Evolutionary conservation across 2,329 filamentous ascomycete species (phyloP), one percentile per base, ranked within the genome.

Genomic region (Fusarium concolor): DNA sequence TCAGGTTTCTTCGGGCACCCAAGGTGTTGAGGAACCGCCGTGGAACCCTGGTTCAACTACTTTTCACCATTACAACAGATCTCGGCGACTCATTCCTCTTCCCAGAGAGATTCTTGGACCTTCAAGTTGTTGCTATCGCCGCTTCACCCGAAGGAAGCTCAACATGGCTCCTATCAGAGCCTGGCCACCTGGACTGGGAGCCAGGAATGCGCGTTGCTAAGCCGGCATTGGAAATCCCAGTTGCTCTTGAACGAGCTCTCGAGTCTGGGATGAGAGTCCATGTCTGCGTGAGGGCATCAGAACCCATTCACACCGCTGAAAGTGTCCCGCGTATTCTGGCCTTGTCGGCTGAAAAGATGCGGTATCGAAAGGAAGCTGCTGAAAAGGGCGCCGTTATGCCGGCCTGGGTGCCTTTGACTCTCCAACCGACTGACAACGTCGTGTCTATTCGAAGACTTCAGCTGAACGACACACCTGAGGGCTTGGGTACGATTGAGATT

Each of bases 51-150:
- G 71, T 85, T 10, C 79, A 80, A 47, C 71, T 88, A 5, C 78
- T 86, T 2, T 76, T 89, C 62, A 83, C 85, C 61, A 82, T 89
- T 67, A 87, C 85, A 12, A 88, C 86, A 14, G 86, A 89, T 61
- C 79, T 88, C 2, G 85, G 86, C 31, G 86, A 89, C 70, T 79
- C 84, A 1, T 86, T 86, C 49, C 80, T 88, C 12, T 76, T 69
- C n/a, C 82, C 84, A 1, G 76, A 79, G 15, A 72, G 75, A 18
- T 80, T 84, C 6, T 60, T 87, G n/a, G 76, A 79, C 15, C 76
- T 88, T 5, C 73, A 77, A 17, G 78, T 80, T 20, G 75, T 75
- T 11, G 76, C 78, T 10, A 65, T 79, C 8, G 70, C 72, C 22
- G 68, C 58, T 6, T 67, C 63, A 10, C 51, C 55, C 3, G 63